phyloP scores from a whole-genome alignment of 2,329 filamentous ascomycete genomes.

The Pseudogymnoascus sp. region DNA sequence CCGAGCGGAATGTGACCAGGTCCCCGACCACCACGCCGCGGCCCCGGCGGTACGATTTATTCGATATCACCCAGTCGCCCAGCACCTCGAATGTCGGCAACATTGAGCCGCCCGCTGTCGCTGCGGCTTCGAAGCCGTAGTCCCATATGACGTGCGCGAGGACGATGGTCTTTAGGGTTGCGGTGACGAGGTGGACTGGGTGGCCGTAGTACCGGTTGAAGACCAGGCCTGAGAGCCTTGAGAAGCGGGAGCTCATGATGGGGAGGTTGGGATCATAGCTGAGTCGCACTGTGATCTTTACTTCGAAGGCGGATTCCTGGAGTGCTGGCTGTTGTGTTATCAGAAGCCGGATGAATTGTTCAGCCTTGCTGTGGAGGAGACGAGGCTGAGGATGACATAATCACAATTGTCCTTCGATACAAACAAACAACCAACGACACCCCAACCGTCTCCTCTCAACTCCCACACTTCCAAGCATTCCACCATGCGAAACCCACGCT shows the following conservation, averaged over 20 bases:
- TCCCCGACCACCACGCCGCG: conserved; percentile 68
- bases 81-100: conserved; percentile 66
- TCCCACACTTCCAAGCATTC: neutral
- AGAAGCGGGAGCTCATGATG: neutral
- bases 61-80: conserved; percentile 62
- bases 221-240: neutral
- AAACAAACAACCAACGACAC: neutral
- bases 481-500: conserved; percentile 21
- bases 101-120: conserved; percentile 73
- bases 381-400: conserved; percentile 5
- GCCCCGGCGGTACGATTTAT: conserved; percentile 60
- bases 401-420: neutral
- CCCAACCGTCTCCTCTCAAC: neutral
- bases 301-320: neutral
- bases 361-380: neutral
- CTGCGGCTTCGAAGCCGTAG: conserved; percentile 53
- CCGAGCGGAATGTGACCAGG: conserved; percentile 69
- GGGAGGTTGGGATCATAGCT: neutral
- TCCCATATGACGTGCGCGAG: conserved; percentile 44
- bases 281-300: neutral
- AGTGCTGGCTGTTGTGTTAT: neutral
- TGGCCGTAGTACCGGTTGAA: conserved; percentile 17
- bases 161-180: conserved; percentile 39
- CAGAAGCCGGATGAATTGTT: neutral
- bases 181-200: conserved; percentile 32